Conservation (phyloP, 768 basidiomycete species). For the Mycena polygramma region DNA sequence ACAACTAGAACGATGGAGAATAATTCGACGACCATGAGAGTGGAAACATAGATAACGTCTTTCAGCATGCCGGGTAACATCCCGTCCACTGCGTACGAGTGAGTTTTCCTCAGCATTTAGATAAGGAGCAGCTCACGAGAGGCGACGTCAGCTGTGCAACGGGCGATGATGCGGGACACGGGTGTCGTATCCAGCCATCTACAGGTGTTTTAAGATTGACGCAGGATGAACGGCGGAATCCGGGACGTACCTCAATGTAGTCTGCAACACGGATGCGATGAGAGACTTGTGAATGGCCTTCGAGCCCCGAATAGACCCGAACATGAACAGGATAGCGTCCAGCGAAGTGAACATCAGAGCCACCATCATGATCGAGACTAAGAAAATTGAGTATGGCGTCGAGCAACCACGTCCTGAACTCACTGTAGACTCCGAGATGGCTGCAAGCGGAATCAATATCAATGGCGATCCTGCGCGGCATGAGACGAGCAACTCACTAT, state of each 20-base stretch:
- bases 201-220: background rate
- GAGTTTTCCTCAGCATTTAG: background rate
- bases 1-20: conserved; percentile 9
- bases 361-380: background rate
- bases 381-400: background rate
- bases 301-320: background rate
- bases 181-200: conserved; percentile 21
- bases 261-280: background rate
- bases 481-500: conserved; percentile 5
- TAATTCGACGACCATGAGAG: conserved; percentile 13
- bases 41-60: background rate
- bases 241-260: background rate
- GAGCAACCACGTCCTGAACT: background rate
- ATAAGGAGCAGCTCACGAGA: background rate
- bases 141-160: background rate
- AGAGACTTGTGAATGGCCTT: background rate
- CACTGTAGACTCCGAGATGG: conserved; percentile 16
- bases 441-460: background rate
- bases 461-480: no score
- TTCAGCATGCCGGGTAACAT: background rate
- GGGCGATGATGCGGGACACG: conserved; percentile 13
- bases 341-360: background rate
- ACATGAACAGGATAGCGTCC: background rate
- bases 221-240: background rate
- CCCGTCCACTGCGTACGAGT: background rate